Percentiles rank a stretch among this genome's conserved stretches.
phyloP scores from a whole-genome alignment of 139 green algal species.

The Chlorella sorokiniana region DNA sequence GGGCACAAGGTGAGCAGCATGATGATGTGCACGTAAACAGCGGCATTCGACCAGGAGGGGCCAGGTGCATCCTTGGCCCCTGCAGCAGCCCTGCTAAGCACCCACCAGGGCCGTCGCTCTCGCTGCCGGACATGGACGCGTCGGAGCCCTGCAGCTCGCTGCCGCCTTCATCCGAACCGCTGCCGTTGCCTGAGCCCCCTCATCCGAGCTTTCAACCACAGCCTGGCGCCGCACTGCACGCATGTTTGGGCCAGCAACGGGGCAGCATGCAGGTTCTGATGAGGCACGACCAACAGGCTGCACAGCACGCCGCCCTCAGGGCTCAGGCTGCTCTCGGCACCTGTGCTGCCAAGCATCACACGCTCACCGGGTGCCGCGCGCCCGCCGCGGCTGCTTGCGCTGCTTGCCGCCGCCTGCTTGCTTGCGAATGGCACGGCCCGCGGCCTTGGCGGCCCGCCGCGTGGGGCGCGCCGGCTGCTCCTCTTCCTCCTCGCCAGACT shows the following conservation, averaged over 20 bases:
- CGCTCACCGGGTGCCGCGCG: not conserved
- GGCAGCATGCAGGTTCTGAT: not conserved
- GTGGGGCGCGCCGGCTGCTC: not conserved
- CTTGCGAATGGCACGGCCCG: constrained; percentile 7
- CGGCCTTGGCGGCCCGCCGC: constrained; percentile 11
- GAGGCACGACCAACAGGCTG: not conserved
- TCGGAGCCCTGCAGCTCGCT: not conserved
- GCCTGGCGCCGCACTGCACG: not conserved
- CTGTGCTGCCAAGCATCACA: too few relatives aligned
- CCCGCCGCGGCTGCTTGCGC: constrained; percentile 11
- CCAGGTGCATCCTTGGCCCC: too few relatives aligned
- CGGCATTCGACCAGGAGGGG: not conserved
- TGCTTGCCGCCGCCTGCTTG: constrained; percentile 15
- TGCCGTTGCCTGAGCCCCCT: not conserved
- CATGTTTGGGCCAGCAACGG: not conserved
- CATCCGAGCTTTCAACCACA: not conserved
- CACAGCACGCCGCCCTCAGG: not conserved
- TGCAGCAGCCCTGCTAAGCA: not conserved
- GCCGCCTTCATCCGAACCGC: not conserved
- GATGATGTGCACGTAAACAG: not conserved
- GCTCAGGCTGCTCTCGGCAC: too few relatives aligned
- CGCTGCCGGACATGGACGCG: not conserved
- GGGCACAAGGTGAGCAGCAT: not conserved
- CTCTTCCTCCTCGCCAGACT: not conserved
- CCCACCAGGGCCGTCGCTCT: not conserved